A percentile compares a stretch with the other conserved stretches of the same genome.
These are phyloP conservation scores for Cladosporium austrohemisphaericum DNA, from an alignment of 2,329 filamentous ascomycete species.

Conservation along the genomic window DNA sequence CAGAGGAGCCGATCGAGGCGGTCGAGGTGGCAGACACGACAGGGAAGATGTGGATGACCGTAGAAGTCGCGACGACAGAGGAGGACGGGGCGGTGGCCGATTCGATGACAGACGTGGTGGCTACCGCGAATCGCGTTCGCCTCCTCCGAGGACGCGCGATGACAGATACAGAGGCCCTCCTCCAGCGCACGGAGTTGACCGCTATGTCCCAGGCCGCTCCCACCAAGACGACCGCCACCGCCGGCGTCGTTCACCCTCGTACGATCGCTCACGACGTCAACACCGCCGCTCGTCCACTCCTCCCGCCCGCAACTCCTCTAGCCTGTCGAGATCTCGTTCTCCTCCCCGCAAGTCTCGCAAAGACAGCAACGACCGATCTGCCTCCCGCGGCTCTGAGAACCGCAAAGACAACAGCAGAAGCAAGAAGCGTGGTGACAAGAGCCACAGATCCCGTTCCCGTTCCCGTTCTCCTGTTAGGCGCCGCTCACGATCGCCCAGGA, in stretches of 20 bases:
- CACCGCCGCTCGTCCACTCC: not conserved
- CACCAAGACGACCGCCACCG: constrained; percentile 37
- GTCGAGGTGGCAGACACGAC: constrained; percentile 42
- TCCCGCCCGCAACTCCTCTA: constrained; percentile 9
- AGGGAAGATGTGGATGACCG: constrained; percentile 49
- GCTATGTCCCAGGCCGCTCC: constrained; percentile 52
- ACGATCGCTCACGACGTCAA: constrained; percentile 12
- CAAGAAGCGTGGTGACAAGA: constrained; percentile 14
- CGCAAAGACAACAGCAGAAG: constrained; percentile 9
- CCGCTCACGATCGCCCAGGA: constrained; percentile 29
- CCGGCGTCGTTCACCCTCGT: constrained; percentile 30
- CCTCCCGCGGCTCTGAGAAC: constrained; percentile 1
- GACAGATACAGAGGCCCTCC: constrained; percentile 43
- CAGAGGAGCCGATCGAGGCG: constrained; percentile 48
- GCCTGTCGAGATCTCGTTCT: constrained; percentile 3
- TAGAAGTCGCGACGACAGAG: constrained; percentile 42
- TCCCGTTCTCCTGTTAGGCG: constrained; percentile 15
- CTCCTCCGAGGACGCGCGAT: constrained; percentile 49
- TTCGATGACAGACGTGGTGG: constrained; percentile 48
- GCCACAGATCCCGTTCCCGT: constrained; percentile 17
- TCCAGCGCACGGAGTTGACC: constrained; percentile 51
- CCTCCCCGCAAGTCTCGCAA: constrained; percentile 12
- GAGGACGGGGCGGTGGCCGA: constrained; percentile 38
- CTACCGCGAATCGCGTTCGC: constrained; percentile 49
- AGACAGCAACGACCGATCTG: constrained; percentile 8